Base-by-base conservation (phyloP, 2,329 filamentous ascomycete species). In the Fusarium goolgardi region DNA sequence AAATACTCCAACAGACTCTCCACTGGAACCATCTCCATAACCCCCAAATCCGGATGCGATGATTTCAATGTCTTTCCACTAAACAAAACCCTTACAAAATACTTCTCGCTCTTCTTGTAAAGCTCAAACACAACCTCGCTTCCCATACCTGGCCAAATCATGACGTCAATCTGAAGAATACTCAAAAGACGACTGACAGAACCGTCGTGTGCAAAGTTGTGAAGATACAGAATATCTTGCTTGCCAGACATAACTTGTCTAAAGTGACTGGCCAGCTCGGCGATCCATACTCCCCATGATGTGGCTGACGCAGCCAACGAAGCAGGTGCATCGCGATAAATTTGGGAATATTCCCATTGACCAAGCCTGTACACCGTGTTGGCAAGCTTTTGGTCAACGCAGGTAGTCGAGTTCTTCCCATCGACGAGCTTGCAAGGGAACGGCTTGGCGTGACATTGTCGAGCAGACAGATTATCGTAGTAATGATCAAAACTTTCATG, bases 71-170 rank as follows among this genome's bases (percentile, higher is more conserved):
- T 83, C 75, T 85, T 81, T 0, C 92, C 92, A 39, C 89, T 85
- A 81, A 90, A 95, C 2, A 96, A 79, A 0, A 95, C 88, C 9
- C 92, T 83, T 3, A 93, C 76, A 67, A 84, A 91, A 66, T 82
- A 83, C 1, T 70, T 75, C 2, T 65, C 71, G 3, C 5, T 55
- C 71, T 81, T 83, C 67, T 77, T 81, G 70, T 88, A 94, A 18
- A 94, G 73, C 79, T 94, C 92, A 74, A 94, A 93, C 0, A 93
- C 86, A 0, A 94, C 82, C 77, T 94, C 91, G 6, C 87, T 83
- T 0, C 92, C 92, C 91, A 94, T 93, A 0, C 92, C 92, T 0
- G 91, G 91, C 92, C 92, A 94, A 1, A 93, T 88, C 91, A 94
- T 94, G 50, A 82, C 78, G 20, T 92, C 88, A 1, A 67, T 62